Base-by-base conservation (phyloP, 2,329 filamentous ascomycete genomes). In the Claviceps digitariae region DNA sequence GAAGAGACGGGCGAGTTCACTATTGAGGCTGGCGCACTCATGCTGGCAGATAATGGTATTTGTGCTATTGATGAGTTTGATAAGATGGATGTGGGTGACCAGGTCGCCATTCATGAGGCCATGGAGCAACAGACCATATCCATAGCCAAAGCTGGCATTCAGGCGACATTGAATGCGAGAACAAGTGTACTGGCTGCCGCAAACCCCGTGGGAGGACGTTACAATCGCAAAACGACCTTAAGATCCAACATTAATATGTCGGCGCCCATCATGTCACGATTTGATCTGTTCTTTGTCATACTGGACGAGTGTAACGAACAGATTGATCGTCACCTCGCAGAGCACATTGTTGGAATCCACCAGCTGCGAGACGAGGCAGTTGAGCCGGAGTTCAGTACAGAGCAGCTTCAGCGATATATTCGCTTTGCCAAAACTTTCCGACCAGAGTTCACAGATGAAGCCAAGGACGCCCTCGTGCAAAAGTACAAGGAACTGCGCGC, bases 121-220 rank as follows among this genome's bases (percentile, higher is more conserved):
- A 98, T 98, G 93, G 93, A 98, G 79, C 93, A 98, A 74, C 93
- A 98, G 71, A 98, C 93, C 5, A 98, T 98, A 59, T 96, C 90
- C 9, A 98, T 98, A 63, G 91, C 93, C 56, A 98, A 98, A 72
- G 93, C 93, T 5, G 93, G 93, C 63, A 98, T 98, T 55, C 93
- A 98, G 67, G 94, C 93, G 4, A 98, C 93, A 0, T 79, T 98
- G 47, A 98, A 98, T 65, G 93, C 93, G 2, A 83, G 93, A 53
- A 96, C 93, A 0, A 93, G 86, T 48, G 97, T 98, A 62, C 83
- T 98, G 17, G 93, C 93, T 0, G 93, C 93, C 7, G 93, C 93
- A 31, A 98, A 98, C 68, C 93, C 93, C 0, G 89, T 98, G 4
- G 89, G 89, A 29, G 93, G 93, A 13, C 83, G 93, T n/a, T 95